phyloP scores from a whole-genome alignment of 805 yeast species.

The Candida pseudoglaebosa region DNA sequence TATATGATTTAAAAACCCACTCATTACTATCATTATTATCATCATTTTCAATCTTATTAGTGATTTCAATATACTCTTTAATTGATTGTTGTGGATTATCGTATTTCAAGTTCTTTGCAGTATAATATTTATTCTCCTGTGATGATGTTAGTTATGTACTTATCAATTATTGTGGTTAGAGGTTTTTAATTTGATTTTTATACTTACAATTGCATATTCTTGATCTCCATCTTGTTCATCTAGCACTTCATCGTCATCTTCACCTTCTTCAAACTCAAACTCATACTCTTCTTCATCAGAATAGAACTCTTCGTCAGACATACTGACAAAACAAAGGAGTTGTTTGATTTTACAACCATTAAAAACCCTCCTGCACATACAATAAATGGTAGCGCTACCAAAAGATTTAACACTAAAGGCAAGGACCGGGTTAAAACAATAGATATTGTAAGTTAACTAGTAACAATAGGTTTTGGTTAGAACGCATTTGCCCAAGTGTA shows the following conservation, averaged over 20 bases:
- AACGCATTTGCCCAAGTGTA: too few species aligned
- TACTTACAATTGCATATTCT: constrained; percentile 15
- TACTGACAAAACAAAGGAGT: constrained; percentile 7
- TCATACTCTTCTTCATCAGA: constrained; percentile 39
- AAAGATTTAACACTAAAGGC: background rate
- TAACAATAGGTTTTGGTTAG: too few species aligned
- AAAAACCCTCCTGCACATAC: too few species aligned
- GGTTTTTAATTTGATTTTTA: background rate
- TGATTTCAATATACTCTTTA: constrained; percentile 16
- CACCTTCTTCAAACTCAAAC: constrained; percentile 37
- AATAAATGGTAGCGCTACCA: too few species aligned
- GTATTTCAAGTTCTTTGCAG: constrained; percentile 36
- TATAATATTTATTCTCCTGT: constrained; percentile 30
- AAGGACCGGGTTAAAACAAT: background rate
- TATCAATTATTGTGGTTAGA: background rate
- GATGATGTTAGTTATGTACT: background rate
- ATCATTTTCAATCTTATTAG: constrained; percentile 9
- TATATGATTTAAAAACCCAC: constrained; percentile 38
- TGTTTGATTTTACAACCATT: background rate
- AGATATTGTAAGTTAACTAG: too few species aligned
- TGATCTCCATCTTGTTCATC: constrained; percentile 26
- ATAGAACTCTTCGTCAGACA: constrained; percentile 36
- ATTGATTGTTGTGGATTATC: constrained; percentile 25
- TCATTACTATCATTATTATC: constrained; percentile 14
- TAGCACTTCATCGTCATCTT: constrained; percentile 26